Evolutionary conservation across 768 basidiomycete genomes (phyloP), one percentile per base, ranked within the genome.

Genomic region (Ramaria sp.): DNA sequence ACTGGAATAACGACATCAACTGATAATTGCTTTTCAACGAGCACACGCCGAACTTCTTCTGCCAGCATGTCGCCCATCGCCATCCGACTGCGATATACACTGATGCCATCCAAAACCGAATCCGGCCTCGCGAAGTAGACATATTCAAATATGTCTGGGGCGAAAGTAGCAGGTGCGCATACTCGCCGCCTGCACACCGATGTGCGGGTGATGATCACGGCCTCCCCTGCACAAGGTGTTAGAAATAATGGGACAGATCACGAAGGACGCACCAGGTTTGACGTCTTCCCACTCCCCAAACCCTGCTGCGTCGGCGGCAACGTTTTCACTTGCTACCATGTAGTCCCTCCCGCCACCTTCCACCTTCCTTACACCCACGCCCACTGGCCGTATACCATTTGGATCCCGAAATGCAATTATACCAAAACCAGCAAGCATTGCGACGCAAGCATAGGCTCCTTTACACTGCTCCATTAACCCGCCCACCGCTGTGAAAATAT

Each of bases 391-490:
- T 60, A 99, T 97, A 45, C 96, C 96, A 64, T 97, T 96, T 8
- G 94, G 96, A 69, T 99, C 96, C 58, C 96, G 78, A 73, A 99
- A 99, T 0, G 88, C 96, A 65, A 99, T 94, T 57, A 98, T 85
- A 0, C 96, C 96, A 67, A 98, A 98, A 37, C 96, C 96, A 27
- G 96, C 95, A 38, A 99, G 78, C 96, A 99, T 98, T n/a, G 88
- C 91, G 10, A 93, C 86, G 64, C 94, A 97, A 1, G 94, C 95
- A 68, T 98, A 99, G 1, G 92, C 95, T 47, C 96, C 96, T 62
- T 78, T 85, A 66, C 84, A 85, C 59, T 91, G 84, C 55, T 77
- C 71, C 85, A 93, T 97, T 67, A 97, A 78, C 6, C 87, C 86
- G 12, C 86, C 78, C 52, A 97, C 82, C 30, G 96, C 95, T 15